A percentile compares a stretch with the other conserved stretches of the same genome.
These are phyloP conservation scores for Colletotrichum eremochloae DNA, from an alignment of 2,329 filamentous ascomycete species.

Conservation along the genomic window DNA sequence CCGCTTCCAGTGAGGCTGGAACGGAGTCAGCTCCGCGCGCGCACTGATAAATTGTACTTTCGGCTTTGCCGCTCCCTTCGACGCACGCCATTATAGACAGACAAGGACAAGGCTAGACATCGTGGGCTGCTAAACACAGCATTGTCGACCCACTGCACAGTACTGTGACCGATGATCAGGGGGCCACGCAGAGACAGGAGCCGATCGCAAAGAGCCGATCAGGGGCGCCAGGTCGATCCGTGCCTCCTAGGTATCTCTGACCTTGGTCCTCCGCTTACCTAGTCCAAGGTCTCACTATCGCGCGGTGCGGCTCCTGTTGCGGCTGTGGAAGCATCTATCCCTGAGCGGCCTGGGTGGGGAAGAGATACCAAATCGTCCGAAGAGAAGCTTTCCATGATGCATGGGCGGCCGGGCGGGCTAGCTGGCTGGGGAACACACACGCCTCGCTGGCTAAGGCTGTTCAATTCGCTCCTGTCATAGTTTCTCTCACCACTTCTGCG, in stretches of 20 bases:
- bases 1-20: not conserved
- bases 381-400: not conserved
- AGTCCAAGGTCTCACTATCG: not conserved
- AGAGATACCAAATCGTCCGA: not conserved
- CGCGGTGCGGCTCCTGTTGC: slow-evolving; percentile 1
- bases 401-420: not conserved
- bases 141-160: not conserved
- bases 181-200: slow-evolving; percentile 14
- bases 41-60: not conserved
- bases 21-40: slow-evolving; percentile 14
- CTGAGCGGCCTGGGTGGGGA: not conserved
- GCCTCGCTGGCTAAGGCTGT: slow-evolving; percentile 3
- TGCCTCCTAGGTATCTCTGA: not conserved
- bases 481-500: not conserved
- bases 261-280: not conserved
- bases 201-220: slow-evolving; percentile 22
- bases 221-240: slow-evolving; percentile 28
- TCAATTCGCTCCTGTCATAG: not conserved
- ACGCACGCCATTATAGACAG: slow-evolving; percentile 10
- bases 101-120: slow-evolving; percentile 25
- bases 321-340: not conserved
- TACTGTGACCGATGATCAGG: slow-evolving; percentile 24
- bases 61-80: not conserved
- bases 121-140: slow-evolving; percentile 15
- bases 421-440: not conserved